Evolutionary conservation across 2,329 filamentous ascomycete species (phyloP).

Genomic region (Clarireedia homoeocarpa): DNA sequence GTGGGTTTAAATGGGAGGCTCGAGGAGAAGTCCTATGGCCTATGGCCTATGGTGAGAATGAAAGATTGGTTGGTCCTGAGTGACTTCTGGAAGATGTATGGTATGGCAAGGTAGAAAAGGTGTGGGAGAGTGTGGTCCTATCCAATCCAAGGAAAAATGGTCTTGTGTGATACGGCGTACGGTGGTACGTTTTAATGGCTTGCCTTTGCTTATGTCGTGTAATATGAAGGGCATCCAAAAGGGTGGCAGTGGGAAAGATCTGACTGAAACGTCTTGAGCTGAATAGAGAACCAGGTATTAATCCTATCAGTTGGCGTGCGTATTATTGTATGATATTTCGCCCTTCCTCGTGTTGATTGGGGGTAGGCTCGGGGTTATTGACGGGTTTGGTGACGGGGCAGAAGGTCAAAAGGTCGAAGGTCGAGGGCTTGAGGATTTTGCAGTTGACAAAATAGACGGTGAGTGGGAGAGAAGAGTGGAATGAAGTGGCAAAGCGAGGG

Average conservation of each 20-base stretch:
- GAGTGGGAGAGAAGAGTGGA: not conserved
- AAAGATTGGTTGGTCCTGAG: conserved; percentile 11
- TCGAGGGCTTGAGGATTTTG: not conserved
- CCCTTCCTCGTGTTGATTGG: not conserved
- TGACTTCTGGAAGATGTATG: not conserved
- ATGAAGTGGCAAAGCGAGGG: not conserved
- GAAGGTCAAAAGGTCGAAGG: not conserved
- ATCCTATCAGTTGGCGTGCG: conserved; percentile 13
- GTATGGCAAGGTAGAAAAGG: not conserved
- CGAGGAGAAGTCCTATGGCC: conserved; percentile 19
- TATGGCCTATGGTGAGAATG: not conserved
- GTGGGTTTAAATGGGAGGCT: conserved; percentile 15
- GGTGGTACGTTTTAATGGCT: not conserved
- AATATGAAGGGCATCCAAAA: not conserved
- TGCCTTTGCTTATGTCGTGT: conserved; percentile 4
- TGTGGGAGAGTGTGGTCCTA: not conserved
- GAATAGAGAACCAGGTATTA: conserved; percentile 5
- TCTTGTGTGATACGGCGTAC: not conserved
- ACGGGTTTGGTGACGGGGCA: not conserved
- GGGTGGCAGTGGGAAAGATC: conserved; percentile 15
- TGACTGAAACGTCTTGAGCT: conserved; percentile 16
- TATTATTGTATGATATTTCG: not conserved
- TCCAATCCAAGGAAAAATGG: conserved; percentile 19
- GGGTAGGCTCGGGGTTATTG: not conserved
- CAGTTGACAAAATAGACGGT: conserved; percentile 3